Percentiles rank a stretch among this genome's conserved stretches.
Evolutionary conservation across 2,329 filamentous ascomycete genomes (phyloP).

Genomic region (Trichophyton rubrum): DNA sequence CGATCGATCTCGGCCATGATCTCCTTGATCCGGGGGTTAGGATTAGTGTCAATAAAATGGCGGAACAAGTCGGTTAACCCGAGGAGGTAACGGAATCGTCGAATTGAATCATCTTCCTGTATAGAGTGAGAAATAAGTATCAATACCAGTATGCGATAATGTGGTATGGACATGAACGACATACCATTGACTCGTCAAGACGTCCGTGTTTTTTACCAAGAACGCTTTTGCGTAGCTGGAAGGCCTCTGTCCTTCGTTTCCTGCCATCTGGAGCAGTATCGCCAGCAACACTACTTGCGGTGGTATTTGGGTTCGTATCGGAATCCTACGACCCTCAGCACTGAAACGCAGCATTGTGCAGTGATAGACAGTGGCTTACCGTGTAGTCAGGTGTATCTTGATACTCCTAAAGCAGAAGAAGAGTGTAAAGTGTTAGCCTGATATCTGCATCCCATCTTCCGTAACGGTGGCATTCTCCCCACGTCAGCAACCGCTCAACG

Average conservation of each 20-base stretch:
- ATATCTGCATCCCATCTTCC: not conserved
- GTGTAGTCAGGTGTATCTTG: constrained; percentile 53
- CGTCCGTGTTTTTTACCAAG: constrained; percentile 91
- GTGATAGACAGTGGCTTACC: constrained; percentile 22
- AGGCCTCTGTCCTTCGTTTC: constrained; percentile 73
- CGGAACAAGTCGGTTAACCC: constrained; percentile 94
- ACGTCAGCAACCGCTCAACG: constrained; percentile 7
- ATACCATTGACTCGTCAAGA: constrained; percentile 80
- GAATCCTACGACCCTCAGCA: constrained; percentile 39
- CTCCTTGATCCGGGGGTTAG: constrained; percentile 84
- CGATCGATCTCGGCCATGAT: constrained; percentile 91
- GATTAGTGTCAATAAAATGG: constrained; percentile 97
- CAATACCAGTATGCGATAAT: not conserved
- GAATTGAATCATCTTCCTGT: constrained; percentile 87
- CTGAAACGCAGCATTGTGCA: not conserved
- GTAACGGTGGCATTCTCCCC: not conserved
- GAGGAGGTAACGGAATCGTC: constrained; percentile 85
- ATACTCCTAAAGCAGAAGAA: constrained; percentile 28
- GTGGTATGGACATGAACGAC: not conserved
- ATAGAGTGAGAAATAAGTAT: constrained; percentile 12
- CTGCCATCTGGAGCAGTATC: constrained; percentile 63
- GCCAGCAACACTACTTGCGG: constrained; percentile 73
- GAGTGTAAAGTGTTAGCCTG: not conserved
- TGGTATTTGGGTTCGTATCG: constrained; percentile 54
- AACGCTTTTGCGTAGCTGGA: constrained; percentile 79